Evolutionary conservation across 306 rosid species (phyloP).

Genomic region (Malus asiatica): DNA sequence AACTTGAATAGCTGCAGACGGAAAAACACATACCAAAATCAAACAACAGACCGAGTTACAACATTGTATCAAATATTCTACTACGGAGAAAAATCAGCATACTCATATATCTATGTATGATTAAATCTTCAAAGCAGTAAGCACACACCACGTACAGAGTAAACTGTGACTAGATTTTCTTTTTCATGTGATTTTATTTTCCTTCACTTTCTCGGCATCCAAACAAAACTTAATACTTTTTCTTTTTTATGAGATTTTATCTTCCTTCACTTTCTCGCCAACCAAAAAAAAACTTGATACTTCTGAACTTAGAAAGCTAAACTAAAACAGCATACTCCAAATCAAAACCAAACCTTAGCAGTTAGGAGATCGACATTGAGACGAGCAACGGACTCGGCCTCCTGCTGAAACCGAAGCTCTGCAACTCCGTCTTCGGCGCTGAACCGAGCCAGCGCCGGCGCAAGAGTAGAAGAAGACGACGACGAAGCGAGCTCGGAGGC

Average conservation of each 20-base stretch:
- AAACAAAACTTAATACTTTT: not conserved
- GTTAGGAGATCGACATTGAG: slow-evolving; percentile 50
- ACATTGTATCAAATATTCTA: not conserved
- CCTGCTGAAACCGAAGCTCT: slow-evolving; percentile 46
- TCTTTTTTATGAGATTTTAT: not conserved
- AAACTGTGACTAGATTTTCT: not conserved
- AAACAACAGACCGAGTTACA: not conserved
- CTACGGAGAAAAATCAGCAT: not conserved
- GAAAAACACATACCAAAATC: slow-evolving; percentile 13
- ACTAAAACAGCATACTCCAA: not conserved
- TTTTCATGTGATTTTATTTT: not conserved
- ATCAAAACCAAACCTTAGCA: slow-evolving; percentile 43
- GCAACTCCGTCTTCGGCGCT: slow-evolving; percentile 25
- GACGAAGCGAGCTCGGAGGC: slow-evolving; percentile 46
- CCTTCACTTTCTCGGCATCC: slow-evolving; percentile 8
- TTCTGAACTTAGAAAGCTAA: not conserved
- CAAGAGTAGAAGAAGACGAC: slow-evolving; percentile 27
- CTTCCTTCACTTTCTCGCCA: slow-evolving; percentile 10
- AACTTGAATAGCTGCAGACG: slow-evolving; percentile 58
- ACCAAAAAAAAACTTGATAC: not conserved
- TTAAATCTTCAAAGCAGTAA: not conserved
- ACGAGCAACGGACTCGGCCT: slow-evolving; percentile 28
- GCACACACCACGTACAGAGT: not conserved
- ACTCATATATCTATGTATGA: not conserved
- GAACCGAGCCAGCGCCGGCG: slow-evolving; percentile 68